Percentiles rank a stretch among this genome's conserved stretches.
These are phyloP conservation scores for Straminergon stramineum DNA, from an alignment of 225 moss, liverwort and hornwort species.

Conservation along the genomic window DNA sequence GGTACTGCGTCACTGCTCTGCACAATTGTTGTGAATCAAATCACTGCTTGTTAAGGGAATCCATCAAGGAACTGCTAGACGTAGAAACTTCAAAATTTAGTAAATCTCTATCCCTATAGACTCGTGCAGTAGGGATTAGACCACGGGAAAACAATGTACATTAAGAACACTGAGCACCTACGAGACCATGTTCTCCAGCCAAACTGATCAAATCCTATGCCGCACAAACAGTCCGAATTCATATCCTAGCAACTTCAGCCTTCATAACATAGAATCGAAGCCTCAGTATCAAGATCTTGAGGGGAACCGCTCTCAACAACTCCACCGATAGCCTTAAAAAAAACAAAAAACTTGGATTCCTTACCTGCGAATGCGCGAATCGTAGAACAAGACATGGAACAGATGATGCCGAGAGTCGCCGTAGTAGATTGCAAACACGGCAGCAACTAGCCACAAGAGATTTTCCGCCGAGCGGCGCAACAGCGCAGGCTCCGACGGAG, in stretches of 20 bases:
- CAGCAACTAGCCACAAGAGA: slow-evolving; percentile 67
- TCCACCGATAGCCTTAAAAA: not conserved
- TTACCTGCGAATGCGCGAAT: slow-evolving; percentile 68
- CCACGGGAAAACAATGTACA: not conserved
- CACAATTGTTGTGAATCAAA: not conserved
- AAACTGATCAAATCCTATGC: not conserved
- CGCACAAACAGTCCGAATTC: not conserved
- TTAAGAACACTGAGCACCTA: not conserved
- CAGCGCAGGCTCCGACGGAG: slow-evolving; percentile 23
- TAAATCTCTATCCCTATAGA: not conserved
- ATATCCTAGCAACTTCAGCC: not conserved
- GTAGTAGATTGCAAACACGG: slow-evolving; percentile 68
- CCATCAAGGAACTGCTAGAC: not conserved
- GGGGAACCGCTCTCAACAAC: not conserved
- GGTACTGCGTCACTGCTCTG: not conserved
- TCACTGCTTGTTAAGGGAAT: not conserved
- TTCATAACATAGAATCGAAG: not conserved
- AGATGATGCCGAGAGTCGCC: slow-evolving; percentile 78
- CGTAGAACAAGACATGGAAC: slow-evolving; percentile 54
- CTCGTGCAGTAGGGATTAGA: not conserved
- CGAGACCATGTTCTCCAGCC: not conserved
- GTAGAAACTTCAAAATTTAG: not conserved
- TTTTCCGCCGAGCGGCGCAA: slow-evolving; percentile 75
- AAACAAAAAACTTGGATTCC: not conserved
- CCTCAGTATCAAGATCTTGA: not conserved